Evolutionary conservation across 495 filamentous ascomycete genomes (phyloP), one percentile per base, ranked within the genome.

Genomic region (Hypoxylon lienhwacheense): DNA sequence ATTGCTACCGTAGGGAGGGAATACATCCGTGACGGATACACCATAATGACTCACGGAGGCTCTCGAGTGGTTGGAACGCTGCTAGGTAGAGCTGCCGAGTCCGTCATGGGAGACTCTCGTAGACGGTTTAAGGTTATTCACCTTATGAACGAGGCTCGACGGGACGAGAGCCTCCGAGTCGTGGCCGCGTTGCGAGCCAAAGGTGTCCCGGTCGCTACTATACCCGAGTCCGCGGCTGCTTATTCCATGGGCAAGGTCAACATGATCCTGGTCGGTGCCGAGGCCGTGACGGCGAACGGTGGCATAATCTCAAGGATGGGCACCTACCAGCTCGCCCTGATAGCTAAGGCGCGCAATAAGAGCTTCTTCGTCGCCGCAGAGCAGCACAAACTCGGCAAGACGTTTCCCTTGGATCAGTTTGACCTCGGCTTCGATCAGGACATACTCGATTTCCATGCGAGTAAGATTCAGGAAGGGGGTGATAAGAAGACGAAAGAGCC

Each of bases 341-440:
- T 96, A 37, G 89, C 90, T 32, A 90, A 89, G 56, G 80, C 82
- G 2, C 82, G 85, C 49, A 80, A 82, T 4, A 90, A 89, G 64
- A 86, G 87, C 0, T 89, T 97, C 66, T 95, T 91, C 65, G 91
- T 95, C 17, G 90, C 90, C 5, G 89, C 89, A 3, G 93, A 98
- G 70, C 95, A 89, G 59, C 92, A 98, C 74, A 98, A 95, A 45
- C 59, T 95, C 62, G 90, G 92, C 26, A 76, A 89, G 49, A 72
- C 91, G 17, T 91, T 88, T 61, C 90, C 90, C 5, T 65, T 90
- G 11, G 81, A 84, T 39, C 88, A 91, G 64, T 87, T 85, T 65
- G 85, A 91, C 63, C 74, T 93, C 39, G 85, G 83, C 12, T 66
- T 65, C 41, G 32, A 59, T 5, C 67, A 70, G 25, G 31, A 53